Conservation (phyloP, 106 monocot species). For the Allium sativum region DNA sequence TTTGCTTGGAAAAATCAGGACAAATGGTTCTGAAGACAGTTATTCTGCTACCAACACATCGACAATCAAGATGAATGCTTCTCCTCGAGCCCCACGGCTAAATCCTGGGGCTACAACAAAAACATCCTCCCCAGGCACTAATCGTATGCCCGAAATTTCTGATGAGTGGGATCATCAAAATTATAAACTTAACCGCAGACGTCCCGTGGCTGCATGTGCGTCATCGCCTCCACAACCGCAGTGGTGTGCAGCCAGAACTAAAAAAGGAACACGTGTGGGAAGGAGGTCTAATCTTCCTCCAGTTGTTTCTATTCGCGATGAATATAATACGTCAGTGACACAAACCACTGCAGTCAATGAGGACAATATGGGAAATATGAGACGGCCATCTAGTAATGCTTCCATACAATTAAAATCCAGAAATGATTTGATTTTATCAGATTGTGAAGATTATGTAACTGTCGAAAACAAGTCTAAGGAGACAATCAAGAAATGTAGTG, state of each 20-base stretch:
- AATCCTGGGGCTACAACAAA: conserved; percentile 18
- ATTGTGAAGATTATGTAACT: conserved; percentile 42
- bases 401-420: conserved; percentile 17
- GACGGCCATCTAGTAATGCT: conserved; percentile 18
- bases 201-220: conserved; percentile 21
- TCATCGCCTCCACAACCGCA: conserved; percentile 23
- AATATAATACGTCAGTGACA: conserved; percentile 20
- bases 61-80: conserved; percentile 23
- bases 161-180: conserved; percentile 41
- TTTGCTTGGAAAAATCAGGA: conserved; percentile 13
- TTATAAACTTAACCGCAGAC: conserved; percentile 27
- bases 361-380: conserved; percentile 12
- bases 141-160: conserved; percentile 16
- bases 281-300: conserved; percentile 58
- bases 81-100: conserved; percentile 46
- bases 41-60: conserved; percentile 19
- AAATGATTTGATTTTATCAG: conserved; percentile 6
- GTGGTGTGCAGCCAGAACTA: conserved; percentile 49
- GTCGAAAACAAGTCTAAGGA: conserved; percentile 33
- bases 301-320: conserved; percentile 28
- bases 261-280: conserved; percentile 36
- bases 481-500: conserved; percentile 34
- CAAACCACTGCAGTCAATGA: conserved; percentile 9
- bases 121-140: conserved; percentile 25
- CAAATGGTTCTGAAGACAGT: conserved; percentile 39